Evolutionary conservation across 768 basidiomycete genomes (phyloP), one percentile per base, ranked within the genome.

Genomic region (Chlorophyllum brunneum): DNA sequence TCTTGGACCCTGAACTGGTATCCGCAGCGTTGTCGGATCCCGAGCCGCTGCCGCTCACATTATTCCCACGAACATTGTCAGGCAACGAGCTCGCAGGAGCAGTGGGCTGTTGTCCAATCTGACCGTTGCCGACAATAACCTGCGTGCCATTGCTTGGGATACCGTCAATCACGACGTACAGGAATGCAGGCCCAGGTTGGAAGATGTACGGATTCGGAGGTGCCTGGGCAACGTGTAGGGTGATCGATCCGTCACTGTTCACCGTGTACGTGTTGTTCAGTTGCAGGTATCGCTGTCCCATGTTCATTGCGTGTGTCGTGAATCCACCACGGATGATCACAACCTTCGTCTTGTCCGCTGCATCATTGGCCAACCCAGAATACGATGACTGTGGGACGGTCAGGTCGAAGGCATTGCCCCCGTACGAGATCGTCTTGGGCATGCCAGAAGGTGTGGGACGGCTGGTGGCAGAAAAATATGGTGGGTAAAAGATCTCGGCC

Each of bases 401-500:
- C 56, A 98, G 70, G 66, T 95, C 81, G 65, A 97, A 97, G 15
- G 77, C 71, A 23, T 71, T 55, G 1, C 95, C 95, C 33, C 95
- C 95, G 61, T 99, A 99, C 0, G 80, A 69, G 45, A 99, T 72
- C 1, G 71, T 86, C n/a, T 67, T 68, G 0, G 95, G 95, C 0
- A 92, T 65, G 5, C 87, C 86, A 11, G 72, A 64, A 11, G 86
- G 88, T 1, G 68, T 68, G 1, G 95, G 95, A 9, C 93, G 86
- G 0, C 73, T 72, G 39, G 68, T 62, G 9, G 86, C 78, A 34
- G 79, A 73, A 73, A 87, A 98, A 72, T 95, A 99, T 9, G 83
- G 76, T 0, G 95, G 95, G 72, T 94, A 98, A 75, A 94, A 99
- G 34, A 85, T 78, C 65, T 95, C 93, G 1, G 87, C 85, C 27